Evolutionary conservation across 345 rosid genomes (phyloP).

Genomic region (Streptanthus diversifolius): DNA sequence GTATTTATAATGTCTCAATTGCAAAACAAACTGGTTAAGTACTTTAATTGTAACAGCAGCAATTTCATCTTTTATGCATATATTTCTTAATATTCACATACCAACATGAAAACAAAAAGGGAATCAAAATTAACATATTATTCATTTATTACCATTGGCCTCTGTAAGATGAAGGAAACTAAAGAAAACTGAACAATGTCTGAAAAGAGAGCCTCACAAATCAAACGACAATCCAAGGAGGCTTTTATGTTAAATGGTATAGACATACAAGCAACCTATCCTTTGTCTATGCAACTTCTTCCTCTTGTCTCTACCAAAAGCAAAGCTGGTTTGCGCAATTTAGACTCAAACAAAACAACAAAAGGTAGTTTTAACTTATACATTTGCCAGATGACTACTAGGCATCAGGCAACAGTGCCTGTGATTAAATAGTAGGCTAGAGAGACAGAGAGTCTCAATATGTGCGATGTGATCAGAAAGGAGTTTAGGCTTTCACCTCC

Average conservation of each 20-base stretch:
- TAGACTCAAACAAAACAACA: slow-evolving; percentile 17
- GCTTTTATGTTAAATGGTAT: slow-evolving; percentile 29
- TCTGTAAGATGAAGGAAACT: background rate
- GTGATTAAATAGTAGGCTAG: background rate
- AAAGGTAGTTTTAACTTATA: slow-evolving; percentile 22
- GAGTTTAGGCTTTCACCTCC: slow-evolving; percentile 32
- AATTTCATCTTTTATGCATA: background rate
- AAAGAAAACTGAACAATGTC: slow-evolving; percentile 11
- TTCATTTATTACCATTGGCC: slow-evolving; percentile 11
- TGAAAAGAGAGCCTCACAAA: slow-evolving; percentile 26
- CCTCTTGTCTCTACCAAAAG: slow-evolving; percentile 26
- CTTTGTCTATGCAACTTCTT: slow-evolving; percentile 29
- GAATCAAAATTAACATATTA: background rate
- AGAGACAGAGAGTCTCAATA: background rate
- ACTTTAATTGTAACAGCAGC: background rate
- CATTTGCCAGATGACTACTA: slow-evolving; percentile 22
- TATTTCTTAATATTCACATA: background rate
- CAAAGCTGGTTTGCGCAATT: slow-evolving; percentile 10
- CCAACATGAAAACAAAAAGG: background rate
- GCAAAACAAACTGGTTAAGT: background rate
- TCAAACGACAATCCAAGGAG: slow-evolving; percentile 32
- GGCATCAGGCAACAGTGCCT: slow-evolving; percentile 7
- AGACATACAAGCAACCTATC: slow-evolving; percentile 34
- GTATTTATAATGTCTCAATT: background rate
- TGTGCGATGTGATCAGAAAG: slow-evolving; percentile 15